Percentiles rank a stretch among this genome's conserved stretches.
phyloP scores from a whole-genome alignment of 495 filamentous ascomycete genomes.

The Entonaema liquescens region DNA sequence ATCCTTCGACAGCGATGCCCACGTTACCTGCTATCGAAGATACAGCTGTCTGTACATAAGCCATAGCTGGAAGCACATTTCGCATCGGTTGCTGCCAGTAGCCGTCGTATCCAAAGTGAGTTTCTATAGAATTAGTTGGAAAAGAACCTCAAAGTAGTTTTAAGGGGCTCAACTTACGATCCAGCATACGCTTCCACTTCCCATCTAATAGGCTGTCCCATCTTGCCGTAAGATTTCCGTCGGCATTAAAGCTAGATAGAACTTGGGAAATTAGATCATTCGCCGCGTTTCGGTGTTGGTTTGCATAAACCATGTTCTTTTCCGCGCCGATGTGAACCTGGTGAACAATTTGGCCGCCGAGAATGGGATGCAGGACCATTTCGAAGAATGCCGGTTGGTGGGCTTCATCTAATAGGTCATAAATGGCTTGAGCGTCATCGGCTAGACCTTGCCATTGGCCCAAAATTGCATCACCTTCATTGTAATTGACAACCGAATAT shows the following conservation, averaged over 20 bases:
- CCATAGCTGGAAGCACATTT: conserved; percentile 68
- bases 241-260: conserved; percentile 67
- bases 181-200: conserved; percentile 80
- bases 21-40: conserved; percentile 68
- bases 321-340: conserved; percentile 69
- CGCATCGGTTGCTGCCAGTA: conserved; percentile 78
- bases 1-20: conserved; percentile 71
- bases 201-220: conserved; percentile 72
- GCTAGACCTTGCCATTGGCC: conserved; percentile 69
- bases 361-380: conserved; percentile 72
- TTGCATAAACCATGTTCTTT: conserved; percentile 68
- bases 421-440: conserved; percentile 62
- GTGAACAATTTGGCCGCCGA: conserved; percentile 68
- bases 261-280: conserved; percentile 69
- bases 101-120: conserved; percentile 61
- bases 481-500: conserved; percentile 74
- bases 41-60: conserved; percentile 65
- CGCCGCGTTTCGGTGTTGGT: conserved; percentile 71
- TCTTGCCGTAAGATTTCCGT: conserved; percentile 65
- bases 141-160: not conserved
- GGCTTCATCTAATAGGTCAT: conserved; percentile 58
- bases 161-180: conserved; percentile 52
- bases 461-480: conserved; percentile 72
- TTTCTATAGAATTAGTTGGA: conserved; percentile 47
- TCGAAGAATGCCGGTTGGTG: conserved; percentile 71